phyloP scores from a whole-genome alignment of 1,284 basidiomycete species.

The Porodaedalea pini region DNA sequence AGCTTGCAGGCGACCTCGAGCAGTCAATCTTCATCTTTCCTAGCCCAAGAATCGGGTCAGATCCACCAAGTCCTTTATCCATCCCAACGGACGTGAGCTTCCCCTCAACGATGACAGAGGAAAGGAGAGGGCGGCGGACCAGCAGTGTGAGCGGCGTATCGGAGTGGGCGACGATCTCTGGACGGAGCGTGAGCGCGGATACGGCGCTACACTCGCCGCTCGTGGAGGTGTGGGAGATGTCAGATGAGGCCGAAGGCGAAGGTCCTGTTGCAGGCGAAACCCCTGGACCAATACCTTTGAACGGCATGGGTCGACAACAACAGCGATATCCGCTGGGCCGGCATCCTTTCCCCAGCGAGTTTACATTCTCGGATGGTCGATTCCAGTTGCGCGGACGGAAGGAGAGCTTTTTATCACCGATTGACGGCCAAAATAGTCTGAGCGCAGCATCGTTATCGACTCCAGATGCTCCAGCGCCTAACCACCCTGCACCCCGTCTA shows the following conservation, averaged over 20 bases:
- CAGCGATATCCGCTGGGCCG: slow-evolving; percentile 6
- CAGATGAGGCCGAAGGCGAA: slow-evolving; percentile 23
- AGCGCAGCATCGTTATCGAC: background rate
- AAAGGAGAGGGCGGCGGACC: background rate
- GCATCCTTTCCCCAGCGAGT: slow-evolving; percentile 4
- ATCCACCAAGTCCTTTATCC: slow-evolving; percentile 28
- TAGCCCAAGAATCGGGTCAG: slow-evolving; percentile 27
- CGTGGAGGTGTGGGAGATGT: slow-evolving; percentile 31
- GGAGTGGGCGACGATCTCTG: slow-evolving; percentile 13
- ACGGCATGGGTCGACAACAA: slow-evolving; percentile 23
- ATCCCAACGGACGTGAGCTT: slow-evolving; percentile 20
- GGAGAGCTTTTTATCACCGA: background rate
- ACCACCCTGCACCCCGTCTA: slow-evolving; percentile 25
- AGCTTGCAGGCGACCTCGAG: slow-evolving; percentile 22
- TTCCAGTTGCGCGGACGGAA: slow-evolving; percentile 10
- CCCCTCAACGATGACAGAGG: background rate
- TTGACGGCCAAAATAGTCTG: slow-evolving; percentile 13
- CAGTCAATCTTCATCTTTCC: slow-evolving; percentile 37
- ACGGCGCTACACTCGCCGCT: slow-evolving; percentile 17
- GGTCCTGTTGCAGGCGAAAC: slow-evolving; percentile 20
- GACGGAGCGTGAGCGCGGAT: slow-evolving; percentile 14
- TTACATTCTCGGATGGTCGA: slow-evolving; percentile 8
- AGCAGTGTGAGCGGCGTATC: background rate
- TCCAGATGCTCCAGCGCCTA: background rate
- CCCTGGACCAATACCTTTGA: slow-evolving; percentile 2